Evolutionary conservation across 495 filamentous ascomycete species (phyloP).

Genomic region (Aspergillus steynii): DNA sequence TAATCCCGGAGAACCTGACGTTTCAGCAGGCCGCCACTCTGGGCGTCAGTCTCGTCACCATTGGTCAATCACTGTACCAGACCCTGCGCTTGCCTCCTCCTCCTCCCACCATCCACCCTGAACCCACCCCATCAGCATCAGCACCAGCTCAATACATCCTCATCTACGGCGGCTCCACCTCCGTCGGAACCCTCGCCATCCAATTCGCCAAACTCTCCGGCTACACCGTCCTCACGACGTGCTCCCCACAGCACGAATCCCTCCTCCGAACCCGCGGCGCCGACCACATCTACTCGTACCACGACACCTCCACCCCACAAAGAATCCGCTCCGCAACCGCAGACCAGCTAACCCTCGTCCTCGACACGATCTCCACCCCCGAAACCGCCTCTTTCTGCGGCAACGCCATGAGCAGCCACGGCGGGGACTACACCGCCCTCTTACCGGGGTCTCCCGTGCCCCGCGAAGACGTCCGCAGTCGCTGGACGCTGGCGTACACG

Average conservation of each 20-base stretch:
- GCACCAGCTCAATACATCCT: slow-evolving; percentile 25
- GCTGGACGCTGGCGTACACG: slow-evolving; percentile 37
- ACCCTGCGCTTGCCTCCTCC: slow-evolving; percentile 29
- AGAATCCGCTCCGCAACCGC: slow-evolving; percentile 35
- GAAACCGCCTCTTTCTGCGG: slow-evolving; percentile 37
- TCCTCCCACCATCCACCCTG: slow-evolving; percentile 18
- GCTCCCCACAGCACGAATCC: slow-evolving; percentile 31
- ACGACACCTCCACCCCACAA: slow-evolving; percentile 23
- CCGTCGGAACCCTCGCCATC: slow-evolving; percentile 53
- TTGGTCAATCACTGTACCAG: slow-evolving; percentile 38
- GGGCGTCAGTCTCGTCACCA: slow-evolving; percentile 53
- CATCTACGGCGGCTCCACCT: slow-evolving; percentile 52
- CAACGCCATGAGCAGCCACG: slow-evolving; percentile 36
- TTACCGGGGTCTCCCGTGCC: slow-evolving; percentile 22
- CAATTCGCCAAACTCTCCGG: slow-evolving; percentile 48
- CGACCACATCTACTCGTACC: slow-evolving; percentile 42
- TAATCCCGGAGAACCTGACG: slow-evolving; percentile 52
- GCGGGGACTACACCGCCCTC: slow-evolving; percentile 31
- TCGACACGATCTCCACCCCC: slow-evolving; percentile 40
- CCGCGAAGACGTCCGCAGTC: slow-evolving; percentile 36
- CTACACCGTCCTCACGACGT: slow-evolving; percentile 34
- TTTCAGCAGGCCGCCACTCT: slow-evolving; percentile 59
- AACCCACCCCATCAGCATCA: neutral
- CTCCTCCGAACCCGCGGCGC: slow-evolving; percentile 29
- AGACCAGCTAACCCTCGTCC: slow-evolving; percentile 40